Base-by-base conservation (phyloP, 2,329 filamentous ascomycete species). In the Fonsecaea pedrosoi region DNA sequence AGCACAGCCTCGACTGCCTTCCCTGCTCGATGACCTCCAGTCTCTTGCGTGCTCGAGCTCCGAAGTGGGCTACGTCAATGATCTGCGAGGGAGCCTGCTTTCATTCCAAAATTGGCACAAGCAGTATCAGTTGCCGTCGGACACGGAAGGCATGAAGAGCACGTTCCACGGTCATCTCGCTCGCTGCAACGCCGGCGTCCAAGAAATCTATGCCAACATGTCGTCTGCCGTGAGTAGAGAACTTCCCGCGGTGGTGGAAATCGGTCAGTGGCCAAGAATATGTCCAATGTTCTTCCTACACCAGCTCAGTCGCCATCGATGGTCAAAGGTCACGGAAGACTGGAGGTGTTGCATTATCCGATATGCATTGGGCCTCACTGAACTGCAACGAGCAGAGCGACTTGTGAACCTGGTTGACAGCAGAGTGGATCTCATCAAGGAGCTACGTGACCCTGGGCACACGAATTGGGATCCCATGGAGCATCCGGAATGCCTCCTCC, bases 401-500 rank as follows among this genome's bases (percentile, higher is more conserved):
- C 72, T 78, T 0, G 62, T 72, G 12, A 57, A 21, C 21, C 25
- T 64, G 2, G 37, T 66, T 34, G 37, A 58, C 12, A 61, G 64
- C 7, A 66, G 2, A 1, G 64, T 71, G 1, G 71, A 74, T 21
- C 60, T 74, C 0, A 21, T 71, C 5, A 69, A 71, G 30, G 78
- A 84, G 30, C 30, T 32, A 32, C 5, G 5, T 6, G 1, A 88
- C 87, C 62, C 13, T 68, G 0, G 88, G 87, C 0, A 86, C 88
- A 67, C 70, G 72, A 3, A 85, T 84, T 10, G 91, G 88, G 86
- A 71, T 83, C 7, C 83, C 84, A 0, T 5, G 72, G 0, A 67
- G 84, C 77, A 80, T 45, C 87, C 89, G 0, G 89, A 92, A 18
- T 87, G 80, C 63, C 77, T 92, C 0, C 77, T 92, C 0, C 65